These are phyloP conservation scores for Pseudotulostoma volvatum DNA, from an alignment of 495 filamentous ascomycete genomes.

Conservation along the genomic window DNA sequence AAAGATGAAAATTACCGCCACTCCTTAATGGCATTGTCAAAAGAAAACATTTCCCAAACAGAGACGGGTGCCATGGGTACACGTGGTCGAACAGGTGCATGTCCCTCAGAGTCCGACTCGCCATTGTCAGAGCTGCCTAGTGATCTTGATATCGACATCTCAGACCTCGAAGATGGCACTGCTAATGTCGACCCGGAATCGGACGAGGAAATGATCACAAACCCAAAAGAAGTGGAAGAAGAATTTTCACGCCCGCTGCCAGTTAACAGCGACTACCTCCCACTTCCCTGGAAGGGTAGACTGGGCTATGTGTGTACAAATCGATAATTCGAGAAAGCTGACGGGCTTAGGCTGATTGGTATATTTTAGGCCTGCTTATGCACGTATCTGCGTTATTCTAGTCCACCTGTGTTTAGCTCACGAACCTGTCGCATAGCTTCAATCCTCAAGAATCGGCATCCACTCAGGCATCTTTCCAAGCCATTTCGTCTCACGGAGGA, in stretches of 20 bases:
- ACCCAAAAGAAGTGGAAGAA: conserved; percentile 29
- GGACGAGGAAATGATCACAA: conserved; percentile 28
- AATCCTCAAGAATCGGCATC: conserved; percentile 77
- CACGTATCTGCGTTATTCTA: conserved; percentile 77
- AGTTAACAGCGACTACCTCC: conserved; percentile 73
- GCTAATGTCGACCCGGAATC: conserved; percentile 29
- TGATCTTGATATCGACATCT: background rate
- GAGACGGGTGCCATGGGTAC: background rate
- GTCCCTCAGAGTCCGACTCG: background rate
- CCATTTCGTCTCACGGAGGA: conserved; percentile 72
- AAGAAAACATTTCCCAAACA: background rate
- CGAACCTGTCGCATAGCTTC: conserved; percentile 83
- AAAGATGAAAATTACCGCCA: background rate
- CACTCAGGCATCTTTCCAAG: conserved; percentile 53
- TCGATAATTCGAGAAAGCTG: background rate
- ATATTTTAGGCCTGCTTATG: conserved; percentile 86
- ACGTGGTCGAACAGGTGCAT: background rate
- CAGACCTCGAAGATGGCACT: too few relatives aligned
- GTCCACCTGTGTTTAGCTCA: conserved; percentile 78
- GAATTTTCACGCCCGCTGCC: conserved; percentile 49
- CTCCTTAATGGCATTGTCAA: background rate
- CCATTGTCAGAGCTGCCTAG: background rate
- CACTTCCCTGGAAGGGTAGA: conserved; percentile 83
- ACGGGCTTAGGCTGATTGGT: too few relatives aligned
- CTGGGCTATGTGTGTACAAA: conserved; percentile 61